Conservation (phyloP, 257 asterid species). For the Ajuga chamaepitys region DNA sequence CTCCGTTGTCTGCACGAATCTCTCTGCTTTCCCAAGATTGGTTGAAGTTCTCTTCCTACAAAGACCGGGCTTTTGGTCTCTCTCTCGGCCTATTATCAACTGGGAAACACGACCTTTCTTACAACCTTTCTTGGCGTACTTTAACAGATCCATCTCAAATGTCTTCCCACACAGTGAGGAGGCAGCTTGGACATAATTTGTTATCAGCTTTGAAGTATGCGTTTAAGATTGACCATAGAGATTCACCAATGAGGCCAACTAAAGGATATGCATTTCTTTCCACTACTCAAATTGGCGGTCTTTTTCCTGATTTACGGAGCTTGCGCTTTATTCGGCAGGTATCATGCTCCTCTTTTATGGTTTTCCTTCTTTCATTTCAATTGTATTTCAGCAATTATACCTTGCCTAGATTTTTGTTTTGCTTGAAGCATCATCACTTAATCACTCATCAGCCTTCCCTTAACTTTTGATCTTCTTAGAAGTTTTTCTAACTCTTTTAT, state of each 20-base stretch:
- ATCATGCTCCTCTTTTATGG: background rate
- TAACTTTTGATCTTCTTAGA: background rate
- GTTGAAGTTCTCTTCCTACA: constrained; percentile 86
- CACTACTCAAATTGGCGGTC: constrained; percentile 78
- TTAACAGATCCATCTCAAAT: constrained; percentile 83
- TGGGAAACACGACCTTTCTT: constrained; percentile 67
- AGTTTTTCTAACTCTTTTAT: background rate
- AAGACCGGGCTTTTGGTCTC: constrained; percentile 71
- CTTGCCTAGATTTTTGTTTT: constrained; percentile 3
- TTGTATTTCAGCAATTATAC: background rate
- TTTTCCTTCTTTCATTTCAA: background rate
- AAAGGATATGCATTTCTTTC: constrained; percentile 81
- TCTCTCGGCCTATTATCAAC: constrained; percentile 64
- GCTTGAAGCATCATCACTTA: constrained; percentile 2
- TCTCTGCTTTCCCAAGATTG: constrained; percentile 86
- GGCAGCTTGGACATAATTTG: constrained; percentile 92
- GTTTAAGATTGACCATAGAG: constrained; percentile 67
- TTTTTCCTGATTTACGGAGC: constrained; percentile 76
- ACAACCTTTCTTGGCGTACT: constrained; percentile 83
- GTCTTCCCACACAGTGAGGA: constrained; percentile 81
- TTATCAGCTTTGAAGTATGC: constrained; percentile 70
- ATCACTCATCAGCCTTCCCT: background rate
- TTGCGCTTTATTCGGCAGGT: constrained; percentile 91
- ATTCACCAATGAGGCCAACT: constrained; percentile 82
- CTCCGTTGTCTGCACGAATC: constrained; percentile 69